A percentile compares a stretch with the other conserved stretches of the same genome.
Conservation (phyloP, 257 asterid species). For the Salvia splendens region DNA sequence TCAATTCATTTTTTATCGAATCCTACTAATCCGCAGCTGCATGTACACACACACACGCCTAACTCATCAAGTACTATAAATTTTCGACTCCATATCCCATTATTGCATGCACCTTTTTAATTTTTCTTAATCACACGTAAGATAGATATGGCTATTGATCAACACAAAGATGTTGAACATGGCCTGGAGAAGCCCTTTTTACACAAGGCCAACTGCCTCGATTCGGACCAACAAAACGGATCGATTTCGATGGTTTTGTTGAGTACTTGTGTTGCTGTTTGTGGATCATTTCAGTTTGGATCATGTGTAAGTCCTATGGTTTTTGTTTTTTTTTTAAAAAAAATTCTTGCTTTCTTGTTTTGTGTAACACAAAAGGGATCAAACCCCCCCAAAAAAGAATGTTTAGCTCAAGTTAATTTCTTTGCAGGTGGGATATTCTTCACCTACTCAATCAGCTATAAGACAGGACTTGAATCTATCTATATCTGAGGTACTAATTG, state of each 20-base stretch:
- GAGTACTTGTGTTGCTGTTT: conserved; percentile 79
- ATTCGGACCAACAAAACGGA: conserved; percentile 41
- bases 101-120: conserved; percentile 23
- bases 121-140: not conserved
- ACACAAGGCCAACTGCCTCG: conserved; percentile 28
- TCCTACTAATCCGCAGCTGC: conserved; percentile 11
- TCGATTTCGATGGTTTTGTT: conserved; percentile 64
- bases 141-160: conserved; percentile 41
- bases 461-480: conserved; percentile 64
- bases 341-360: not conserved
- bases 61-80: not conserved
- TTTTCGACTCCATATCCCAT: not conserved
- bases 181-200: conserved; percentile 59
- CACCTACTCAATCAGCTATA: conserved; percentile 80
- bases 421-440: conserved; percentile 89
- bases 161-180: conserved; percentile 49
- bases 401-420: conserved; percentile 38
- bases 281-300: conserved; percentile 91
- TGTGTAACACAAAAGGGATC: conserved; percentile 21
- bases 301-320: conserved; percentile 64
- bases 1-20: conserved; percentile 11
- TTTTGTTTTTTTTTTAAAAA: too few species aligned
- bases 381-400: not conserved
- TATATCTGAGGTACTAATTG: conserved; percentile 58
- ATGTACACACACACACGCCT: not conserved